Evolutionary conservation across 805 yeast species (phyloP).

Genomic region (Lipomyces kockii): DNA sequence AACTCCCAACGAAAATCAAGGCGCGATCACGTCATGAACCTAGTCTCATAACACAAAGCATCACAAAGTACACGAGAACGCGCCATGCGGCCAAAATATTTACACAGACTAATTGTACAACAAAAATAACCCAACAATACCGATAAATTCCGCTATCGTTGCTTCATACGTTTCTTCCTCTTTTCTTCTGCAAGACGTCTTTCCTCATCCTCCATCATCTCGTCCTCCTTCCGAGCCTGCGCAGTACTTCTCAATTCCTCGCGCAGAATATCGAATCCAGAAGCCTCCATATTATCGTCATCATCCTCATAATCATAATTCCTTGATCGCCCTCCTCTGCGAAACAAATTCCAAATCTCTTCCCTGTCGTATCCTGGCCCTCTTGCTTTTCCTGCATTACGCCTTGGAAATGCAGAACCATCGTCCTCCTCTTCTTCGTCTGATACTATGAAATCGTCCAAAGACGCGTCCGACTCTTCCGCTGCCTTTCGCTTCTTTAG

Average conservation of each 20-base stretch:
- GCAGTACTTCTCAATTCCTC: constrained; percentile 76
- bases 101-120: background rate
- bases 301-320: constrained; percentile 43
- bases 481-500: constrained; percentile 48
- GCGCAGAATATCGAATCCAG: constrained; percentile 82
- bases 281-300: constrained; percentile 86
- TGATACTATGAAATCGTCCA: constrained; percentile 63
- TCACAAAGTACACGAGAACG: too few species aligned
- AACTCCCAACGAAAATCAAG: constrained; percentile 1
- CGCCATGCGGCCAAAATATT: background rate
- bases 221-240: constrained; percentile 77
- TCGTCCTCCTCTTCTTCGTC: constrained; percentile 54
- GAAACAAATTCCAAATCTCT: constrained; percentile 88
- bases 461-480: constrained; percentile 37
- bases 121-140: background rate
- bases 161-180: constrained; percentile 20
- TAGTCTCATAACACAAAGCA: too few species aligned
- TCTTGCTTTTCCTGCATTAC: constrained; percentile 35
- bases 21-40: constrained; percentile 2
- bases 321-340: constrained; percentile 54
- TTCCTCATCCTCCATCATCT: constrained; percentile 56
- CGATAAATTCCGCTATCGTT: background rate
- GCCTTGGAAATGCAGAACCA: background rate
- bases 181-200: constrained; percentile 34
- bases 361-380: constrained; percentile 70